Evolutionary conservation across 2,329 filamentous ascomycete species (phyloP), one percentile per base, ranked within the genome.

Genomic region (Cryphonectria nitschkei): DNA sequence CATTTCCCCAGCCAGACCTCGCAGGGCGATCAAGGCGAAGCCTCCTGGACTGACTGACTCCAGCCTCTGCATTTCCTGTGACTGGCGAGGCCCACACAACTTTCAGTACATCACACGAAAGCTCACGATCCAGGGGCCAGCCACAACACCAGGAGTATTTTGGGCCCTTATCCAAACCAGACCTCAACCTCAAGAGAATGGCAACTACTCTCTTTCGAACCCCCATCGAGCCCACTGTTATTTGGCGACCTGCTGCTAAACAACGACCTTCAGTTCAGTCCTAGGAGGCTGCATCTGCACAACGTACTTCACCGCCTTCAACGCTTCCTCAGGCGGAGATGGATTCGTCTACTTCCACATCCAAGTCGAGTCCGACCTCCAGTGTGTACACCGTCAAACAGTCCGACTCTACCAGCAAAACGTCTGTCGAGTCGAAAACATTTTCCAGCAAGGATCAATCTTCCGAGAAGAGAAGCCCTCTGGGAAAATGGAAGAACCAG

Each of bases 401-500:
- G 16, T 70, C 75, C 37, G 76, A 77, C 32, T 80, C 79, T 16
- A 81, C 80, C 0, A 79, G 75, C 34, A 80, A 80, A 70, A 82
- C 81, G 0, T 82, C 82, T 1, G 73, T 83, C 29, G 82, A 84
- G 69, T 85, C 83, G 8, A 84, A 83, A 68, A 74, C 77, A 54
- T 82, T 72, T 9, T 73, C 77, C 29, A 74, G 73, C 63, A 78
- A 77, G 67, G 76, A 78, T n/a, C 74, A 74, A 37, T 76, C 75
- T 16, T 70, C 65, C n/a, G 72, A 34, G 73, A 76, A 60, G 77
- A 79, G 61, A 78, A 78, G 73, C 76, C 78, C 72, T 69, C 39
- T 61, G 63, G 68, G 63, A 22, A 72, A 65, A 29, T 77, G 75
- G 68, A 77, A 76, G 39, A 75, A 75, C 29, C 74, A 73, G 41